Evolutionary conservation across 129 eudicot species (phyloP).

Genomic region (Artemisia argyi): DNA sequence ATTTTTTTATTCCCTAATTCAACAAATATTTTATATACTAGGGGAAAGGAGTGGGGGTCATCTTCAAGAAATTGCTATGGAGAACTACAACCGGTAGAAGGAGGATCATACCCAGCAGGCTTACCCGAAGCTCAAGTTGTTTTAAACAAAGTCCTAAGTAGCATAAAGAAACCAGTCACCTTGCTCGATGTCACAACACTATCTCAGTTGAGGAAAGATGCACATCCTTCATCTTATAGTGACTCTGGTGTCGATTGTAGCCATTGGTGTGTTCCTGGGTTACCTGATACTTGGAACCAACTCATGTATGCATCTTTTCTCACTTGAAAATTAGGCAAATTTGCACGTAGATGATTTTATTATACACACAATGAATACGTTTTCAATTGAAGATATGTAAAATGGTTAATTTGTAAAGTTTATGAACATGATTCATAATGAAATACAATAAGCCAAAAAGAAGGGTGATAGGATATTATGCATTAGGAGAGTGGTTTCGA

Average conservation of each 20-base stretch:
- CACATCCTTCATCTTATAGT: conserved; percentile 59
- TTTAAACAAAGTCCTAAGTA: conserved; percentile 45
- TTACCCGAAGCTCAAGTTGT: conserved; percentile 39
- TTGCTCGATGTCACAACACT: conserved; percentile 53
- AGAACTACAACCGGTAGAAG: conserved; percentile 48
- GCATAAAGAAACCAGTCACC: conserved; percentile 44
- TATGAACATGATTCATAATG: conserved; percentile 19
- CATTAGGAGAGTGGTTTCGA: background rate
- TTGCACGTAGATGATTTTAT: conserved; percentile 9
- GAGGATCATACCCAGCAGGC: conserved; percentile 53
- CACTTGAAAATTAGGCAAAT: conserved; percentile 15
- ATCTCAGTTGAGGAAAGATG: conserved; percentile 62
- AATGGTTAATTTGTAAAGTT: conserved; percentile 35
- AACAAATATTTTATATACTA: background rate
- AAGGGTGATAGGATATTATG: conserved; percentile 6
- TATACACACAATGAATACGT: conserved; percentile 30
- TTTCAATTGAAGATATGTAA: conserved; percentile 19
- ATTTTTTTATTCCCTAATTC: no score
- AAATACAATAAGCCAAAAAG: conserved; percentile 18
- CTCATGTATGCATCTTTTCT: conserved; percentile 43
- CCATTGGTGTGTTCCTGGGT: conserved; percentile 63
- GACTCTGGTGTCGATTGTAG: conserved; percentile 50
- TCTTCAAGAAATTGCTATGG: conserved; percentile 50
- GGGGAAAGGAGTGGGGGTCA: conserved; percentile 69
- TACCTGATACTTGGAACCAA: conserved; percentile 62